Conservation (phyloP, 1,139 yeast species). For the Ogataea hybrid region DNA sequence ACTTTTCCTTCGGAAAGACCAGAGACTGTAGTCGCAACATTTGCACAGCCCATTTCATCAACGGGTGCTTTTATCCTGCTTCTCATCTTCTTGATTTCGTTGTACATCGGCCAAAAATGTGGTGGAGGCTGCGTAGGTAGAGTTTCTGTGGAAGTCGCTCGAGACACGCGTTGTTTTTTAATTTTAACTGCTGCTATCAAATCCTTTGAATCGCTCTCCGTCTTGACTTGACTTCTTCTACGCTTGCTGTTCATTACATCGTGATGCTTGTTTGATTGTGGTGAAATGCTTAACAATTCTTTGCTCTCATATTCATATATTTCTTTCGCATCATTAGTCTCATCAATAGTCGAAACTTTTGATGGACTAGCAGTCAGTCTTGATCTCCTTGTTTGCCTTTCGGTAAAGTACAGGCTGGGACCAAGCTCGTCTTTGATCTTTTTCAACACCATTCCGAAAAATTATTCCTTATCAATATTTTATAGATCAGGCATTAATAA, state of each 20-base stretch:
- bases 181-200: too few relatives aligned
- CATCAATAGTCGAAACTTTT: too few relatives aligned
- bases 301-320: too few relatives aligned
- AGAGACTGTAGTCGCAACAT: constrained; percentile 53
- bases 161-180: neutral
- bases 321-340: too few relatives aligned
- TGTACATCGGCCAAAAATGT: constrained; percentile 55
- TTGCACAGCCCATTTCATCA: constrained; percentile 85
- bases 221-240: neutral
- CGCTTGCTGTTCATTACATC: neutral
- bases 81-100: constrained; percentile 66
- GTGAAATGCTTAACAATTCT: too few relatives aligned
- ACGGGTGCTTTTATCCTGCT: constrained; percentile 70
- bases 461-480: too few relatives aligned
- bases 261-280: too few relatives aligned
- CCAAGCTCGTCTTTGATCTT: neutral
- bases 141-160: neutral
- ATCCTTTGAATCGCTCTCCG: neutral
- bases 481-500: too few relatives aligned
- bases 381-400: neutral
- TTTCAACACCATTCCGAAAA: neutral
- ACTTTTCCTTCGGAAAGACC: constrained; percentile 25
- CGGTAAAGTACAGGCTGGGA: neutral
- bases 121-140: constrained; percentile 37
- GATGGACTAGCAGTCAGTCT: too few relatives aligned